phyloP scores from a whole-genome alignment of 352 stramenopile species.

The Halophytophthora polymorphica region DNA sequence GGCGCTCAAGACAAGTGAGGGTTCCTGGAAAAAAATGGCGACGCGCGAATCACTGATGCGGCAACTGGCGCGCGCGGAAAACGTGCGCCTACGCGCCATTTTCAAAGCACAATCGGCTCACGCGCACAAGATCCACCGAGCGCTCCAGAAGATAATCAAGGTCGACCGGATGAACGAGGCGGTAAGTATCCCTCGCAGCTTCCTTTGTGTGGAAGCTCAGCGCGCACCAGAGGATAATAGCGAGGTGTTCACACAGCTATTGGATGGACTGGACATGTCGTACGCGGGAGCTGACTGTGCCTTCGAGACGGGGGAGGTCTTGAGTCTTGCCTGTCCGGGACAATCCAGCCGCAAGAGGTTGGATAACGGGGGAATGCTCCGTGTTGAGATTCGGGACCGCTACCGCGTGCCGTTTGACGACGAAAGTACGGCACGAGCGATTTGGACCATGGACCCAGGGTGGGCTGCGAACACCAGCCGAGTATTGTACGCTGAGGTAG shows the following conservation, averaged over 20 bases:
- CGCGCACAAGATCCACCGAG: constrained; percentile 15
- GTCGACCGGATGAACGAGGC: constrained; percentile 3
- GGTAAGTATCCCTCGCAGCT: constrained; percentile 5
- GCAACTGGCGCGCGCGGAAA: constrained; percentile 9
- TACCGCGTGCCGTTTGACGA: constrained; percentile 14
- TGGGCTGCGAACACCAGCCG: not conserved
- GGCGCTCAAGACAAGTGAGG: constrained; percentile 3
- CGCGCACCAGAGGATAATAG: constrained; percentile 13
- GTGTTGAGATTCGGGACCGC: constrained; percentile 12
- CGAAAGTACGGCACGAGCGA: constrained; percentile 8
- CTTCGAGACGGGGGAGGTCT: not conserved
- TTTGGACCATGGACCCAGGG: constrained; percentile 7
- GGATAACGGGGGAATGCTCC: constrained; percentile 5
- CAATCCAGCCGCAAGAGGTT: constrained; percentile 7
- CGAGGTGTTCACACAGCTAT: constrained; percentile 14
- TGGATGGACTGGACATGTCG: constrained; percentile 7
- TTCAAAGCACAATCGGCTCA: constrained; percentile 12
- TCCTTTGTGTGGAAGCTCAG: constrained; percentile 2
- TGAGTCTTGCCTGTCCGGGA: not conserved
- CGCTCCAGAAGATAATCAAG: constrained; percentile 14
- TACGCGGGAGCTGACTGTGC: not conserved
- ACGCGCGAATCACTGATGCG: constrained; percentile 12
- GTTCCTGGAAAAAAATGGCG: constrained; percentile 17
- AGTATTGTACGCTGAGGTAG: constrained; percentile 18
- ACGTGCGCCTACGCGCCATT: constrained; percentile 12